Conservation (phyloP, 2,329 filamentous ascomycete genomes). For the Zopfia rhizophila region DNA sequence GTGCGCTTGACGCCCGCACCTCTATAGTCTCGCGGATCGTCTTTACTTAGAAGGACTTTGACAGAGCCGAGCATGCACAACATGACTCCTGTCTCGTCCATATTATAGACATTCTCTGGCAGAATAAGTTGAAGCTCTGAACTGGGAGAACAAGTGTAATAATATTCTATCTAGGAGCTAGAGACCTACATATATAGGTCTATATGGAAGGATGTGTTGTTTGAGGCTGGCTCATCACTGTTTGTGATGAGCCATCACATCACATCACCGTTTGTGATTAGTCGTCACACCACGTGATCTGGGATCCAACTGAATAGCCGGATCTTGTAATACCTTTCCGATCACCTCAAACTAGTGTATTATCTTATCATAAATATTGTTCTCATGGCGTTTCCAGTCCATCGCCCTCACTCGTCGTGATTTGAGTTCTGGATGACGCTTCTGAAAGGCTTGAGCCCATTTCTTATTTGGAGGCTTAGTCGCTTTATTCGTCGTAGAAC, state of each 20-base stretch:
- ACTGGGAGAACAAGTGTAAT: too few relatives aligned
- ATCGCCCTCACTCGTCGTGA: conserved; percentile 48
- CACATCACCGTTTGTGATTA: too few relatives aligned
- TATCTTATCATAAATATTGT: conserved; percentile 27
- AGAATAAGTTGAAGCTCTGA: too few relatives aligned
- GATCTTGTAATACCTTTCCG: too few relatives aligned
- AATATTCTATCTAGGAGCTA: too few relatives aligned
- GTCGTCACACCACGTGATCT: too few relatives aligned
- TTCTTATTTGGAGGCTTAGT: conserved; percentile 24
- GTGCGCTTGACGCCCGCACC: conserved; percentile 25
- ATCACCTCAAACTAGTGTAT: too few relatives aligned
- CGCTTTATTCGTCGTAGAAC: conserved; percentile 64
- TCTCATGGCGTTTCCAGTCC: conserved; percentile 36
- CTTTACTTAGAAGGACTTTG: conserved; percentile 29
- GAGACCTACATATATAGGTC: too few relatives aligned
- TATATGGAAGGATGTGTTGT: too few relatives aligned
- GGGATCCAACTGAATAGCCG: too few relatives aligned
- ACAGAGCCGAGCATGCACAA: conserved; percentile 22
- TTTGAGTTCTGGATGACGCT: conserved; percentile 27
- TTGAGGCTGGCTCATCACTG: too few relatives aligned
- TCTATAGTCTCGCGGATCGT: conserved; percentile 23
- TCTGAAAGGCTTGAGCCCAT: conserved; percentile 25
- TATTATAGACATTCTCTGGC: conserved; percentile 20
- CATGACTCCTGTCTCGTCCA: conserved; percentile 24
- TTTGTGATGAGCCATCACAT: too few relatives aligned